phyloP scores from a whole-genome alignment of 2,329 filamentous ascomycete species.

The Podosphaera aphanis region DNA sequence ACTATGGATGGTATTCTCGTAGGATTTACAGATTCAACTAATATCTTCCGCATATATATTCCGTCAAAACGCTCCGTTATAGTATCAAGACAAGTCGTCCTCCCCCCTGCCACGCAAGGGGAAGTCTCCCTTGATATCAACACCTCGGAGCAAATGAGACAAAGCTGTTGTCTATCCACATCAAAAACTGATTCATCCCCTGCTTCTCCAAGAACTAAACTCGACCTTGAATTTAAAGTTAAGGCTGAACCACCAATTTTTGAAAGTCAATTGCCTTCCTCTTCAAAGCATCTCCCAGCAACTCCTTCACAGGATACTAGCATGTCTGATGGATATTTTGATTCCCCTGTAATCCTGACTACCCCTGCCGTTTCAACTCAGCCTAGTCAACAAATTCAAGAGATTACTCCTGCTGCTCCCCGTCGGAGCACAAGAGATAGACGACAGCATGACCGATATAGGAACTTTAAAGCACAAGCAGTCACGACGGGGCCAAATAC shows the following conservation, averaged over 20 bases:
- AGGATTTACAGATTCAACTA: slow-evolving; percentile 1
- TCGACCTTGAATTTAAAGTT: not conserved
- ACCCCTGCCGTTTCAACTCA: not conserved
- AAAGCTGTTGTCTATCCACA: not conserved
- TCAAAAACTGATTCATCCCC: not conserved
- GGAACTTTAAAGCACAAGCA: not conserved
- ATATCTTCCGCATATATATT: slow-evolving; percentile 1
- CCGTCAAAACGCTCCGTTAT: not conserved
- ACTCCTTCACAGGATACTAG: not conserved
- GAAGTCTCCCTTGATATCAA: slow-evolving; percentile 1
- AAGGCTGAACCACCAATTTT: not conserved
- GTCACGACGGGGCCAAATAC: not conserved
- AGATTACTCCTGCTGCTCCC: not conserved
- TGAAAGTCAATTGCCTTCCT: slow-evolving; percentile 1
- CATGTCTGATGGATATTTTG: not conserved
- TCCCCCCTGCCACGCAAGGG: not conserved
- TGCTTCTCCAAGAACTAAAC: not conserved
- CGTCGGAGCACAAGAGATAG: not conserved
- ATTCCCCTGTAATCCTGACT: not conserved
- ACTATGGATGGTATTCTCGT: not conserved
- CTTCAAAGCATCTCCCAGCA: not conserved
- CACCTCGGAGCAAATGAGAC: not conserved
- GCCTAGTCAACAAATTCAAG: not conserved
- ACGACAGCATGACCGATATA: not conserved
- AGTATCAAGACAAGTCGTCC: not conserved